Percentiles rank a stretch among this genome's conserved stretches.
Evolutionary conservation across 2,329 filamentous ascomycete species (phyloP).

Genomic region (Trichoderma arundinaceum): DNA sequence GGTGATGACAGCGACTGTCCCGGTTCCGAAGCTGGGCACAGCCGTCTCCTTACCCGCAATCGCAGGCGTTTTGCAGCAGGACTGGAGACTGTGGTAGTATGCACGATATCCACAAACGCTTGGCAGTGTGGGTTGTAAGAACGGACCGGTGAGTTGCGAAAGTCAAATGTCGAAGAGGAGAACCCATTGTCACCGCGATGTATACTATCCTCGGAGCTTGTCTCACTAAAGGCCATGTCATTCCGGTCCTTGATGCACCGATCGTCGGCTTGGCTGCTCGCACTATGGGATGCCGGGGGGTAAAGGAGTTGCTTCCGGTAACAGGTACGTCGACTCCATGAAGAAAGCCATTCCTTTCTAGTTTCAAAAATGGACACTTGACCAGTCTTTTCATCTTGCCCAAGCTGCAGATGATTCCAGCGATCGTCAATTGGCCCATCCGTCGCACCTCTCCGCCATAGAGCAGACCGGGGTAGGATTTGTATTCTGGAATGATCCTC

Average conservation of each 20-base stretch:
- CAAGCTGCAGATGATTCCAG: conserved; percentile 71
- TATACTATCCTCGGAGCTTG: conserved; percentile 36
- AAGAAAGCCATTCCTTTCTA: conserved; percentile 69
- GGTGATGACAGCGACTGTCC: conserved; percentile 1
- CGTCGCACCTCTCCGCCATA: conserved; percentile 68
- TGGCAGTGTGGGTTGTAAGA: conserved; percentile 59
- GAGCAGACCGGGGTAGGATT: conserved; percentile 48
- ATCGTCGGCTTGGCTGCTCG: background rate
- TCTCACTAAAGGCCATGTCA: conserved; percentile 40
- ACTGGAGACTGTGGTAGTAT: conserved; percentile 50
- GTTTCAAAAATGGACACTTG: conserved; percentile 68
- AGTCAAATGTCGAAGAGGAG: conserved; percentile 51
- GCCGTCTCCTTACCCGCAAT: conserved; percentile 45
- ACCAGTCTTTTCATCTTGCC: conserved; percentile 63
- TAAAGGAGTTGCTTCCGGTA: conserved; percentile 65
- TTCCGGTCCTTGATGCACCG: conserved; percentile 39
- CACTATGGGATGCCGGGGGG: conserved; percentile 29
- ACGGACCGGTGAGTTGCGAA: conserved; percentile 60
- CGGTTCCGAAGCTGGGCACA: conserved; percentile 4
- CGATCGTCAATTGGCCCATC: conserved; percentile 77
- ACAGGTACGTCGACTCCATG: conserved; percentile 67
- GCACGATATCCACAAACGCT: conserved; percentile 65
- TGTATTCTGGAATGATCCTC: conserved; percentile 48
- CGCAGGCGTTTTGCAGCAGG: conserved; percentile 48
- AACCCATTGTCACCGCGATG: conserved; percentile 57